Base-by-base conservation (phyloP, 495 filamentous ascomycete species). In the Aspergillus coremiiformis region DNA sequence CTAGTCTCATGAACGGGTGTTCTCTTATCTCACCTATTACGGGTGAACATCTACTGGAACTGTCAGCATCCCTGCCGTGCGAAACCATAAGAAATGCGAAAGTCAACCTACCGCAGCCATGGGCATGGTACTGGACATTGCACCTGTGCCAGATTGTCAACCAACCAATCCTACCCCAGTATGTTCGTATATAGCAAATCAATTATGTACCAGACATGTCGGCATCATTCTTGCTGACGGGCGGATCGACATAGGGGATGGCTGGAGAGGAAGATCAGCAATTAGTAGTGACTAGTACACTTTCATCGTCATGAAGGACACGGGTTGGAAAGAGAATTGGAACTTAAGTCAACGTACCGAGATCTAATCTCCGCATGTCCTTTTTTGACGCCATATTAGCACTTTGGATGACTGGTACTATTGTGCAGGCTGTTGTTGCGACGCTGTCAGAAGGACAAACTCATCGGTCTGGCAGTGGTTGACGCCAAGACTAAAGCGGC, bases 311-410 rank as follows among this genome's bases (percentile, higher is more conserved):
- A 46, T 37, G 7, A 24, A 39, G n/a, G 30, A 24, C 39, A 33
- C n/a, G 27, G 32, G 19, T 29, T 14, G 12, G 21, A 21, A 12
- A 33, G 44, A 27, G 19, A 44, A 44, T 23, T 17, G 11, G n/a
- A 21, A 11, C n/a, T n/a, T n/a, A n/a, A n/a, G n/a, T 11, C 23
- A 11, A 69, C 77, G 61, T 77, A 96, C 90, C 81, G 55, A 96
- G 78, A 70, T 96, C 89, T 44, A 78, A 72, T 61, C 89, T 78
- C 29, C 90, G 83, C 87, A 92, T 90, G 67, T 95, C 89, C 68
- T 90, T 94, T 67, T 82, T 87, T 30, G 79, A 78, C 22, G 86
- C 71, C 85, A 90, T 90, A 30, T 55, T 68, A n/a, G 21, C n/a
- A 20, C 17, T 2, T 14, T 14, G 24, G 21, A 29, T 32, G 23